Evolutionary conservation across 148 eudicot genomes (phyloP), one percentile per base, ranked within the genome.

Genomic region (Limonium bicolor): DNA sequence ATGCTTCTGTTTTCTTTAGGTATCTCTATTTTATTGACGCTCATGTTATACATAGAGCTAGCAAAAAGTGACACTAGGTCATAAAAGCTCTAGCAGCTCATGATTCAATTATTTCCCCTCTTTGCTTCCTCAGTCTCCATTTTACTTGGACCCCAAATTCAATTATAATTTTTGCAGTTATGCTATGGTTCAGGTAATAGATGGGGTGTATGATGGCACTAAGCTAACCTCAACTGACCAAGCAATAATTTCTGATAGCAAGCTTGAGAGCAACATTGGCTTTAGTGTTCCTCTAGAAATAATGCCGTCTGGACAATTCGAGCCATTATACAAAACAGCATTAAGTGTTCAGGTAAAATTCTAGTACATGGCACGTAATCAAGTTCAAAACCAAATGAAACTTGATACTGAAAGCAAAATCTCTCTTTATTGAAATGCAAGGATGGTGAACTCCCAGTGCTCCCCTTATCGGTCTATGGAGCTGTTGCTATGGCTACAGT

Each of bases 371-470:
- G n/a, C n/a, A n/a, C n/a, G n/a, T n/a, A n/a, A n/a, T n/a, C n/a
- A n/a, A n/a, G n/a, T n/a, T n/a, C n/a, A n/a, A n/a, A n/a, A n/a
- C n/a, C n/a, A n/a, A n/a, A n/a, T n/a, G n/a, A n/a, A n/a, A n/a
- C n/a, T n/a, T n/a, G n/a, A n/a, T n/a, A n/a, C n/a, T n/a, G n/a
- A n/a, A n/a, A n/a, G n/a, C n/a, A n/a, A n/a, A n/a, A n/a, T n/a
- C 14, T 14, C 23, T 62, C 12, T 19, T 68, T 33, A 48, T 6
- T 19, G 7, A 21, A 28, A 36, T 36, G 51, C 6, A 64, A 88
- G 99, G 99, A 90, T 53, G 99, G 99, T 9, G 99, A 90, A 67
- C 59, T 90, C 39, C 99, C 99, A 20, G 95, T 90, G 60, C 83
- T 90, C 59, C 99, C 99, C 24, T 54, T 90, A 27, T 90, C 95